A percentile compares a stretch with the other conserved stretches of the same genome.
Conservation (phyloP, 2,329 filamentous ascomycete species). For the Fusarium chaquense region DNA sequence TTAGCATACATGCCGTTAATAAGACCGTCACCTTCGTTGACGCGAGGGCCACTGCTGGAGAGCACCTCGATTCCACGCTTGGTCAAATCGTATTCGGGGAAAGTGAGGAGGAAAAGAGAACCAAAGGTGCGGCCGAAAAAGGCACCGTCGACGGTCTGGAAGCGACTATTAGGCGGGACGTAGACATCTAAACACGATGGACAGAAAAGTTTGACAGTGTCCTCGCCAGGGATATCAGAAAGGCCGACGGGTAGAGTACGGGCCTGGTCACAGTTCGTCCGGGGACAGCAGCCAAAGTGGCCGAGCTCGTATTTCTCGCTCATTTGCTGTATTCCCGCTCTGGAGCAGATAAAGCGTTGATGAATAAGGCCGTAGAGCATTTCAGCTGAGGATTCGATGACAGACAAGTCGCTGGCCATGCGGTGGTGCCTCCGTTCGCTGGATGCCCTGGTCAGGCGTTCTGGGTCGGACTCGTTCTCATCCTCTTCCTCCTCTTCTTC, state of each 20-base stretch:
- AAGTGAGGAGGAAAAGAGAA: conserved; percentile 97
- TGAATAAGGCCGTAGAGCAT: conserved; percentile 98
- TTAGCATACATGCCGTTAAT: conserved; percentile 89
- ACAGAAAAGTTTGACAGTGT: conserved; percentile 98
- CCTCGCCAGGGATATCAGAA: conserved; percentile 93
- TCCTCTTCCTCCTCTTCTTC: conserved; percentile 83
- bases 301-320: conserved; percentile 98
- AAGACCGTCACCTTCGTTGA: conserved; percentile 60
- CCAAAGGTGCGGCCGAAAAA: conserved; percentile 99
- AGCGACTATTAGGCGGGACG: conserved; percentile 95
- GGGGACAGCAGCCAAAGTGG: conserved; percentile 96
- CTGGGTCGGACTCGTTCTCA: conserved; percentile 76
- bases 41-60: conserved; percentile 51
- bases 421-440: conserved; percentile 82
- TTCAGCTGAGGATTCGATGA: conserved; percentile 98
- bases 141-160: conserved; percentile 96
- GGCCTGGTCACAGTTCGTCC: conserved; percentile 90
- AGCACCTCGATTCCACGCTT: conserved; percentile 75
- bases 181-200: conserved; percentile 97
- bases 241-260: conserved; percentile 93
- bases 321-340: conserved; percentile 98
- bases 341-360: conserved; percentile 96
- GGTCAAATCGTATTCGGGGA: conserved; percentile 92
- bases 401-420: conserved; percentile 90
- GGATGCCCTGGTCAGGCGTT: conserved; percentile 60